Conservation (phyloP, 768 basidiomycete genomes). For the Collybia sordida region DNA sequence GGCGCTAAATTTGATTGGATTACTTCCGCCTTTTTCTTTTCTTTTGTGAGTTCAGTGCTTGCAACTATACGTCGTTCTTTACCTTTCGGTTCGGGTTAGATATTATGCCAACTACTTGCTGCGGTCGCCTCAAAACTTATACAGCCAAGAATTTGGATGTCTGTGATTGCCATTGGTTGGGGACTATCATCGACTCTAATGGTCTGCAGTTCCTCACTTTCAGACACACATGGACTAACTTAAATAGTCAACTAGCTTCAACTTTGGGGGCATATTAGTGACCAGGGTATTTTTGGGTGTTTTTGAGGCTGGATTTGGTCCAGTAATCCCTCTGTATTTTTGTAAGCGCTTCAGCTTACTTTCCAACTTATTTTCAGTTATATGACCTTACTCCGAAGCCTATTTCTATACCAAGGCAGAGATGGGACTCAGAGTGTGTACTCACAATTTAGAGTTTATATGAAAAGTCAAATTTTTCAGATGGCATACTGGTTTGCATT, state of each 20-base stretch:
- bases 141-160: constrained; percentile 68
- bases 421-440: constrained; percentile 60
- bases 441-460: neutral
- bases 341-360: constrained; percentile 40
- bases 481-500: constrained; percentile 85
- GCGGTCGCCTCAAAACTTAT: constrained; percentile 65
- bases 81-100: constrained; percentile 35
- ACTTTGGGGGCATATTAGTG: constrained; percentile 58
- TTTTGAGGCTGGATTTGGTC: constrained; percentile 78
- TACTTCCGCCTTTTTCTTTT: constrained; percentile 75
- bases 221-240: neutral
- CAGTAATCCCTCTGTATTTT: constrained; percentile 75
- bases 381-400: constrained; percentile 35
- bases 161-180: constrained; percentile 67
- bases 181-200: constrained; percentile 70
- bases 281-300: constrained; percentile 63
- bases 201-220: constrained; percentile 33
- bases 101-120: constrained; percentile 70
- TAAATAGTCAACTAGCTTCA: constrained; percentile 56
- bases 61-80: neutral
- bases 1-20: constrained; percentile 76
- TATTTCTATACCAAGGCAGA: constrained; percentile 77
- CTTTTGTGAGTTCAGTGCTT: constrained; percentile 49
- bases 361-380: neutral
- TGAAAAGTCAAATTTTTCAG: constrained; percentile 14